Evolutionary conservation across 2,329 filamentous ascomycete genomes (phyloP), one percentile per base, ranked within the genome.

Genomic region (Diaporthe sp.): DNA sequence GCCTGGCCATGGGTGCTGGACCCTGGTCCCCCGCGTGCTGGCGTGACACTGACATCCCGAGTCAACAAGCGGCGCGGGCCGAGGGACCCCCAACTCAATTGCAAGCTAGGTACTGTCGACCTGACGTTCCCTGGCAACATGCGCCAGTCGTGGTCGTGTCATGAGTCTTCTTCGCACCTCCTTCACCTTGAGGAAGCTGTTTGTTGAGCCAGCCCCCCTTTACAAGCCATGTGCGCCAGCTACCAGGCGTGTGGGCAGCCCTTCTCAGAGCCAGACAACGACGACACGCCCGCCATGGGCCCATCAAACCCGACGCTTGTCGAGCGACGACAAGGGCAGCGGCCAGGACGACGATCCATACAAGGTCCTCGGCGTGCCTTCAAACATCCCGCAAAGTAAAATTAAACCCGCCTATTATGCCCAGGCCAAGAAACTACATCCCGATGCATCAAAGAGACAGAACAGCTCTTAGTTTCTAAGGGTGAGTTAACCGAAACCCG

Each of bases 131-230:
- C 28, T 12, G 25, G 19, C 25, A 44, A 15, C 8, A 65, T 44
- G 42, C 61, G 17, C 61, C 61, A n/a, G 61, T 34, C 42, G 42
- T 34, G 61, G 42, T 65, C 17, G 17, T 22, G 61, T 44, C 42
- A 65, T 65, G 61, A 49, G 42, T 8, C 61, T 49, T n/a, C 42
- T 49, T 31, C 61, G 42, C 61, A 65, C 42, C 61, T 65, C 61
- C 42, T 49, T 5, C 42, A 49, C 44, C 44, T 8, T 34, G 42
- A 65, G 61, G 42, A 49, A 25, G 25, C 61, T 65, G 5, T n/a
- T 34, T 34, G 17, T 49, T 19, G 42, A 8, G 17, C 28, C 59
- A 31, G 19, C 10, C 10, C n/a, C 8, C 15, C 28, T 34, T 31
- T 65, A 65, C 17, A 34, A 22, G 28, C 61, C 61, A 49, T 49